Percentiles rank a stretch among this genome's conserved stretches.
phyloP scores from a whole-genome alignment of 1,284 basidiomycete genomes.

The Ceratobasidium sp. region DNA sequence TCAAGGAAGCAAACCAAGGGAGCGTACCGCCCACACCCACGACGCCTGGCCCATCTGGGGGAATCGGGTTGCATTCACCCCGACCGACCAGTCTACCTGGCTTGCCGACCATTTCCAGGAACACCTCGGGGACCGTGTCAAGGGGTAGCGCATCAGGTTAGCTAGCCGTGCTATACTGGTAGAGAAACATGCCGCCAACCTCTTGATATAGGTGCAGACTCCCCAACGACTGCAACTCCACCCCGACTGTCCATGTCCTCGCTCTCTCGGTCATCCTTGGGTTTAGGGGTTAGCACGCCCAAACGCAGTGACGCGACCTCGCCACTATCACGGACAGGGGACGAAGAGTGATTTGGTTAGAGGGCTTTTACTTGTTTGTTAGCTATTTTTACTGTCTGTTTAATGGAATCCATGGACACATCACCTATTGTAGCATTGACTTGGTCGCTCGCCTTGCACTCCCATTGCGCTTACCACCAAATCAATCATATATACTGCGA shows the following conservation, averaged over 20 bases:
- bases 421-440: slow-evolving; percentile 36
- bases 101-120: slow-evolving; percentile 28
- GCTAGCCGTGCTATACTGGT: not conserved
- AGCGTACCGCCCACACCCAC: slow-evolving; percentile 41
- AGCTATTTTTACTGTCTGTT: slow-evolving; percentile 2
- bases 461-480: not conserved
- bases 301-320: slow-evolving; percentile 44
- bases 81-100: slow-evolving; percentile 30
- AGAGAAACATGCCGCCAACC: not conserved
- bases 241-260: slow-evolving; percentile 41
- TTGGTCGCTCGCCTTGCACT: not conserved
- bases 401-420: slow-evolving; percentile 32
- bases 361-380: not conserved
- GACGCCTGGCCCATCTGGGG: slow-evolving; percentile 1
- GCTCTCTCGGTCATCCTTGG: slow-evolving; percentile 35
- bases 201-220: slow-evolving; percentile 1
- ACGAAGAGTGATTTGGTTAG: slow-evolving; percentile 7
- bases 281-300: slow-evolving; percentile 26
- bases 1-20: slow-evolving; percentile 85
- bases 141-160: slow-evolving; percentile 26
- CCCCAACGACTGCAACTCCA: slow-evolving; percentile 37
- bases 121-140: slow-evolving; percentile 8
- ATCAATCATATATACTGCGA: slow-evolving; percentile 13
- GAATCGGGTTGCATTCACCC: slow-evolving; percentile 12
- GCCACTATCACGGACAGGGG: slow-evolving; percentile 38